These are phyloP conservation scores for Candida insectorum DNA, from an alignment of 805 yeast species.

Conservation along the genomic window DNA sequence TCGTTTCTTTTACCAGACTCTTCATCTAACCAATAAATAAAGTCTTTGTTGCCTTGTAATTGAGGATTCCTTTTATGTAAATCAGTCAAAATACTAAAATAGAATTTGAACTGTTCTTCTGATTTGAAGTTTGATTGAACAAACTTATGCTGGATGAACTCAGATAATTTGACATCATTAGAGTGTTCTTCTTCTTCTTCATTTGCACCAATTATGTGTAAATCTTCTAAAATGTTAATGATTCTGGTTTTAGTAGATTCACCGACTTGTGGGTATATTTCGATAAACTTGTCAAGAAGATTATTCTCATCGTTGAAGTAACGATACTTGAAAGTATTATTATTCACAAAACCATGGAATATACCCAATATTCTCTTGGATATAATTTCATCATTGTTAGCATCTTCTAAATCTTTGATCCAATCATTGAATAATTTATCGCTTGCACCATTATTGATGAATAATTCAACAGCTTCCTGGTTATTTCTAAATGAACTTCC, in stretches of 20 bases:
- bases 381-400: constrained; percentile 21
- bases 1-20: constrained; percentile 29
- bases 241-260: constrained; percentile 34
- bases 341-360: constrained; percentile 43
- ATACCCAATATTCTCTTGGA: constrained; percentile 52
- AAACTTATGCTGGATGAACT: constrained; percentile 33
- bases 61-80: constrained; percentile 28
- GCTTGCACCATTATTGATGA: constrained; percentile 19
- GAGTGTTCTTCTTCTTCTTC: constrained; percentile 22
- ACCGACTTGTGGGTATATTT: constrained; percentile 25
- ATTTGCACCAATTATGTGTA: constrained; percentile 17
- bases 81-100: constrained; percentile 33
- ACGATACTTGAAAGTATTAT: constrained; percentile 26
- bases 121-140: constrained; percentile 10
- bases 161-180: constrained; percentile 20
- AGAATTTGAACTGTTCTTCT: constrained; percentile 39
- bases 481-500: constrained; percentile 75
- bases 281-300: constrained; percentile 23
- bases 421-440: constrained; percentile 12
- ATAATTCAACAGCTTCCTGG: constrained; percentile 49
- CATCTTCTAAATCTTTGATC: constrained; percentile 14
- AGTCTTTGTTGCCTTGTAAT: constrained; percentile 35
- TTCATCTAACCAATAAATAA: constrained; percentile 61
- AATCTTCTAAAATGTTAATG: constrained; percentile 47
- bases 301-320: constrained; percentile 19